Conservation (phyloP, 83 land plant genomes). For the Thuja plicata region DNA sequence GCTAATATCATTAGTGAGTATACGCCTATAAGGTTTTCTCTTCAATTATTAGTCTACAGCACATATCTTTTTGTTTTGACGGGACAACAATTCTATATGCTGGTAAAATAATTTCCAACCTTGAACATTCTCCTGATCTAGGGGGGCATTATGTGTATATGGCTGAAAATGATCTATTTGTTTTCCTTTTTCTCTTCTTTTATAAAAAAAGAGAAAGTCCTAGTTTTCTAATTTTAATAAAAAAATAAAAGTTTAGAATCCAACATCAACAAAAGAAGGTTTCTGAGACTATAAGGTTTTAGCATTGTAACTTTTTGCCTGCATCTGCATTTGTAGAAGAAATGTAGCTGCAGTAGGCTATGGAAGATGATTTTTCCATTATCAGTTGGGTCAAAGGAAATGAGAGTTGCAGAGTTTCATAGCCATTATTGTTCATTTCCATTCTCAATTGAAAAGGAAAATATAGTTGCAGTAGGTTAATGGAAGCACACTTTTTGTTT, state of each 20-base stretch:
- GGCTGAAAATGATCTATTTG: background rate
- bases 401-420: background rate
- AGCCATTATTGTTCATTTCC: background rate
- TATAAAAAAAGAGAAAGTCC: background rate
- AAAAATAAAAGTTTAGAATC: background rate
- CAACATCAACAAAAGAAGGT: background rate
- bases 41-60: background rate
- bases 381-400: background rate
- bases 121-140: background rate
- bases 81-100: background rate
- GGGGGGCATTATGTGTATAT: background rate
- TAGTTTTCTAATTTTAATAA: background rate
- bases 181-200: background rate
- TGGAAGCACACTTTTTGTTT: background rate
- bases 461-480: background rate
- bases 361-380: background rate
- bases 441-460: background rate
- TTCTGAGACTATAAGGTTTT: background rate
- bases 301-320: no score
- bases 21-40: background rate
- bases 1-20: background rate
- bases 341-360: background rate
- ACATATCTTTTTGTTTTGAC: background rate
- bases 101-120: background rate
- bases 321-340: background rate